These are phyloP conservation scores for Mycothermus thermophilus DNA, from an alignment of 495 filamentous ascomycete species.

Conservation along the genomic window DNA sequence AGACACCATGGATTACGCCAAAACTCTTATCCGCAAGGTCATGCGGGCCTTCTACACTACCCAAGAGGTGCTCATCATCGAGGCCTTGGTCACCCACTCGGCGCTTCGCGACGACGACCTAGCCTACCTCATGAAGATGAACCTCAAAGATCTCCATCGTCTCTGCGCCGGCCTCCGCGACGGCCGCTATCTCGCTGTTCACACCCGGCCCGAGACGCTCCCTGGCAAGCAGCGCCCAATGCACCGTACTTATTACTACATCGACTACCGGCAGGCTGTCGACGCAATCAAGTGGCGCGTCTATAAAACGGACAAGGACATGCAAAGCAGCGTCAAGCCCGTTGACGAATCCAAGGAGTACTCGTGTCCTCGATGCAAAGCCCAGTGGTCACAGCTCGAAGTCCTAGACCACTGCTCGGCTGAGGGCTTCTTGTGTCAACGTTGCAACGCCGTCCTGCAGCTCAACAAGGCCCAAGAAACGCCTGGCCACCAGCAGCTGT, in stretches of 20 bases:
- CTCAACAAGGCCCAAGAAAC: constrained; percentile 50
- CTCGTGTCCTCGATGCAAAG: constrained; percentile 62
- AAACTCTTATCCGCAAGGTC: constrained; percentile 74
- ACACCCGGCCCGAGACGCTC: constrained; percentile 63
- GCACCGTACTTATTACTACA: constrained; percentile 86
- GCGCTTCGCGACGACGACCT: constrained; percentile 80
- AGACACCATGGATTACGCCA: constrained; percentile 47
- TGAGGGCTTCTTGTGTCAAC: constrained; percentile 70
- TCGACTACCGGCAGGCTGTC: constrained; percentile 85
- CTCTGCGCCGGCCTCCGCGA: constrained; percentile 71
- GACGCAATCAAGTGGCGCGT: constrained; percentile 95
- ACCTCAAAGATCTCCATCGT: constrained; percentile 78
- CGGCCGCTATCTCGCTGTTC: constrained; percentile 72
- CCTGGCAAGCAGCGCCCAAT: constrained; percentile 70
- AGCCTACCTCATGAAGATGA: constrained; percentile 69
- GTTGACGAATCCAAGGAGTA: constrained; percentile 82
- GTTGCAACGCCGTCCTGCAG: constrained; percentile 57
- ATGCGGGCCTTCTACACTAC: constrained; percentile 88
- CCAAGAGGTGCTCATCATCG: constrained; percentile 75
- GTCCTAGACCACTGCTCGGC: constrained; percentile 56
- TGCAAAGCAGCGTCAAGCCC: constrained; percentile 67
- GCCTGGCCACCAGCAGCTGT: constrained; percentile 76
- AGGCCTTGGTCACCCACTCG: constrained; percentile 85
- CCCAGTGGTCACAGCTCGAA: constrained; percentile 76
- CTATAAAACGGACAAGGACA: constrained; percentile 65